phyloP scores from a whole-genome alignment of 2,329 filamentous ascomycete genomes.

The Torrubiella hemipterigena region DNA sequence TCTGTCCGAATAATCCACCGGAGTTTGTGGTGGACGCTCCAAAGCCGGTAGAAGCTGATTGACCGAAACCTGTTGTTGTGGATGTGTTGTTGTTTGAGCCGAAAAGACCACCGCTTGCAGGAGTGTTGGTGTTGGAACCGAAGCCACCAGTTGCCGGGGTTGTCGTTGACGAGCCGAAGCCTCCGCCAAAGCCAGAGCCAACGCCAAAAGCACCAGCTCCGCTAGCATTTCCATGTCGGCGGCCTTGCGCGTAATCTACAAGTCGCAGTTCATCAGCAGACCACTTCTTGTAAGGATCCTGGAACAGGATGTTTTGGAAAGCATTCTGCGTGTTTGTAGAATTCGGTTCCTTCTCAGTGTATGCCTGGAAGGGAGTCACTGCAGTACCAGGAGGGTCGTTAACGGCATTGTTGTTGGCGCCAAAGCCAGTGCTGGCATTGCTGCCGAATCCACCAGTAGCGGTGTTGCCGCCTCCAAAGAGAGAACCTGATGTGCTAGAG shows the following conservation, averaged over 20 bases:
- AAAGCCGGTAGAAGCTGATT: conserved; percentile 24
- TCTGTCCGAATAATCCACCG: conserved; percentile 30
- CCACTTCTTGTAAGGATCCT: conserved; percentile 75
- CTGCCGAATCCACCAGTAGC: conserved; percentile 24
- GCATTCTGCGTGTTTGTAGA: conserved; percentile 43
- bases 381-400: conserved; percentile 59
- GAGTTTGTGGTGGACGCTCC: conserved; percentile 20
- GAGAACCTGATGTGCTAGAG: conserved; percentile 23
- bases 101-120: conserved; percentile 24
- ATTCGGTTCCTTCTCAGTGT: conserved; percentile 61
- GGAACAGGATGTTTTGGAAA: conserved; percentile 71
- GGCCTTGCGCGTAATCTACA: conserved; percentile 79
- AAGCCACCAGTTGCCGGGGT: conserved; percentile 15
- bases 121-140: conserved; percentile 32
- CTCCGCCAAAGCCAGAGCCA: conserved; percentile 37
- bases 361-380: conserved; percentile 54
- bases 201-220: conserved; percentile 79
- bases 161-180: conserved; percentile 30
- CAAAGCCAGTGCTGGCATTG: conserved; percentile 20
- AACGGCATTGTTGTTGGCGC: conserved; percentile 25
- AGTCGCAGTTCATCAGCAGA: conserved; percentile 77
- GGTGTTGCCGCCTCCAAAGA: conserved; percentile 31
- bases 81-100: conserved; percentile 19
- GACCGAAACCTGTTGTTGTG: conserved; percentile 15
- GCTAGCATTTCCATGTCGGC: conserved; percentile 70